Base-by-base conservation (phyloP, 2,329 filamentous ascomycete genomes). In the Pyricularia pennisetigena region DNA sequence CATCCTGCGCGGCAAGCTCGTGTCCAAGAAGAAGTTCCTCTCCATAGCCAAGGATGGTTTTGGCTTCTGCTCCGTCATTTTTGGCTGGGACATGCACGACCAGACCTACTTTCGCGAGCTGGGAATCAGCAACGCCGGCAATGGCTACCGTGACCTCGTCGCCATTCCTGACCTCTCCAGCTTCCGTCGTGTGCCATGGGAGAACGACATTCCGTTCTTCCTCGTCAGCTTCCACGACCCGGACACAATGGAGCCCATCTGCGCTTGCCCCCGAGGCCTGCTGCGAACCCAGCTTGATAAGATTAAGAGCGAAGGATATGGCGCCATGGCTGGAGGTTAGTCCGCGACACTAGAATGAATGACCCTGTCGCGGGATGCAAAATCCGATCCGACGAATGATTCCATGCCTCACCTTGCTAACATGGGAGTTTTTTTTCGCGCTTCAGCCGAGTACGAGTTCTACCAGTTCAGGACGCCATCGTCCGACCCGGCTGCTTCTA, bases 81-180 rank as follows among this genome's bases (percentile, higher is more conserved):
- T 97, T 74, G 93, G 94, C 76, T 97, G 94, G 94, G 93, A 97
- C 79, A 97, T 97, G 92, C 93, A 97, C 79, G 94, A 97, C 75
- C 85, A 88, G 81, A 96, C 92, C 12, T 97, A 97, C 78, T 89
- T 92, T 77, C 88, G 85, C 73, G 93, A 97, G 79, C 86, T 97
- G 71, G 86, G 86, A 74, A 90, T 97, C 77, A 95, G 92, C 79
- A 97, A 97, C 80, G 91, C 91, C 72, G 89, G 92, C 74, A 97
- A 97, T 76, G 93, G 93, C 62, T 97, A 97, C 79, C 86, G 90
- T 71, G 94, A 97, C 77, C 80, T 97, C 62, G 85, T 97, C 66
- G 93, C 94, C 16, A 82, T 94, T 54, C 89, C 93, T 0, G 93
- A 97, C 75, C 81, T 97, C 57, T 82, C 79, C 69, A 91, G 85